These are phyloP conservation scores for Trichophyton rubrum DNA, from an alignment of 2,329 filamentous ascomycete genomes.

Conservation along the genomic window DNA sequence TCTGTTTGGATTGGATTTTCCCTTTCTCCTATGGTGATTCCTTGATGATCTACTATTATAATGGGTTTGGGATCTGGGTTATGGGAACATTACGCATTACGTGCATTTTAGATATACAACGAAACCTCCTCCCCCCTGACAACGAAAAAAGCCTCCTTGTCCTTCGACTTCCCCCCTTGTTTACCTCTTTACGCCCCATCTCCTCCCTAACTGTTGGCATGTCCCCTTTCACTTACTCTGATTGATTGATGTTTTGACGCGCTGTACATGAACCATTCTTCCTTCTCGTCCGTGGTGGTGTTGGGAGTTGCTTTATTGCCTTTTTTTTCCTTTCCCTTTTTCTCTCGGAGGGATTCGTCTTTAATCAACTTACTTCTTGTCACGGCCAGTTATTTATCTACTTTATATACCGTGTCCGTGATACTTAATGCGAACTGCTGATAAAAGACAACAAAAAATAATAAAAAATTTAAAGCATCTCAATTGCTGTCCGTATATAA, in stretches of 20 bases:
- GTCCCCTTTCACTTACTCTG: neutral
- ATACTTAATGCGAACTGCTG: neutral
- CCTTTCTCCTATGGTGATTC: too few relatives aligned
- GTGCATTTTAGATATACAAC: neutral
- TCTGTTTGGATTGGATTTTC: neutral
- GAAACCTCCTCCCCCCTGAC: neutral
- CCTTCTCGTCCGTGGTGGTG: neutral
- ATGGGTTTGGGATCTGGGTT: conserved; percentile 3
- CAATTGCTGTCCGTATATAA: too few relatives aligned
- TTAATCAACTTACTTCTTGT: neutral
- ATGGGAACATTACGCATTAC: neutral
- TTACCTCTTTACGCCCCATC: neutral
- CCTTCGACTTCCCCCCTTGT: neutral
- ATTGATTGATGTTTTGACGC: neutral
- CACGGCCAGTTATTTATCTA: neutral
- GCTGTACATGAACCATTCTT: neutral
- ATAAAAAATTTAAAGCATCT: neutral
- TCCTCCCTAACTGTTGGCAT: neutral
- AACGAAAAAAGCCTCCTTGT: neutral
- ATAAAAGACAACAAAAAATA: neutral
- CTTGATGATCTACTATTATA: conserved; percentile 5
- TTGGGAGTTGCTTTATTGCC: neutral
- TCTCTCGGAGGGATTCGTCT: neutral
- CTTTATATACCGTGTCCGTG: neutral
- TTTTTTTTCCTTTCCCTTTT: neutral